Base-by-base conservation (phyloP, 352 stramenopile species). In the Phytopythium chamaehyphon region DNA sequence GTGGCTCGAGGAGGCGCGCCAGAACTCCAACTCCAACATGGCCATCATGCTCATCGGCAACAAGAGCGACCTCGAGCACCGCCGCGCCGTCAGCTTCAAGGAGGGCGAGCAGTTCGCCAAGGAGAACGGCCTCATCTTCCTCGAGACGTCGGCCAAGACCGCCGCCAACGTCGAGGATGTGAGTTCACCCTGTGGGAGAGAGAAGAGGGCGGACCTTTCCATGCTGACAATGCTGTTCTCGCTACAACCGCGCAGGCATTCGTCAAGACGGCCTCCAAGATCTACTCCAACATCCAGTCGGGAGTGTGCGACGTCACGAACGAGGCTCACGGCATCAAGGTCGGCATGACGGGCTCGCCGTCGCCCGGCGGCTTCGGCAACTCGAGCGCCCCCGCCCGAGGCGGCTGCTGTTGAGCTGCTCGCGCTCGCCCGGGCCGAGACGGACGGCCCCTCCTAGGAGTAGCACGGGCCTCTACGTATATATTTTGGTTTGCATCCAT, bases 41-140 rank as follows among this genome's bases (percentile, higher is more conserved):
- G 92, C 97, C 37, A 99, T 99, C 68, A 98, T 99, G 94, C 71
- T 99, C 10, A 98, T 99, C 61, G 97, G 96, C 53, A 99, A 99
- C 74, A 99, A 99, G 71, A 96, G 87, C 63, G 97, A 99, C 77
- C 65, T 99, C 58, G 96, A 98, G 55, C 92, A 98, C 66, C 84
- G 84, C 52, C 86, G 97, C 24, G 94, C 93, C 14, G 97, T 99
- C 23, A 96, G 79, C 44, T 98, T 91, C 46, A 97, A 98, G 68
- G 98, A 99, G 71, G 98, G 96, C 42, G 91, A 97, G 65, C 78
- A 96, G 60, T 99, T 99, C 80, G 98, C 98, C 11, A 95, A 98
- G 66, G 95, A 99, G 60, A 98, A 99, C 72, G 96, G 97, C 1
- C 77, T 99, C n/a, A 98, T 99, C 54, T 99, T 99, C 79, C 76